These are phyloP conservation scores for Westerdykella ornata DNA, from an alignment of 2,329 filamentous ascomycete genomes.

Conservation along the genomic window DNA sequence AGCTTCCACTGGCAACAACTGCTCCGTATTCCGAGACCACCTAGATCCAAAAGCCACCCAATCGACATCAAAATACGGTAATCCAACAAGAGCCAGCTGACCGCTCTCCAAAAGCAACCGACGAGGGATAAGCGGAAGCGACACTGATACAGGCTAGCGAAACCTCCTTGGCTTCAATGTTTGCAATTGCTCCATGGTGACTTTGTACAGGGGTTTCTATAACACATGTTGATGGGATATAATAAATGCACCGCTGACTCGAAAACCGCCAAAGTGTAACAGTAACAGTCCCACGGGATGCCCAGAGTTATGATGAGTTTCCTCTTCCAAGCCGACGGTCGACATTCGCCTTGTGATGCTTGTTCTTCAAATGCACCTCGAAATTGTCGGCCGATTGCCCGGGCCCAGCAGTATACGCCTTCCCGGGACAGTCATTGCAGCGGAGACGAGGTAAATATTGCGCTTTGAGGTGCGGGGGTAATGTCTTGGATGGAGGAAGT, in stretches of 20 bases:
- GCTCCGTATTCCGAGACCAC: too few relatives aligned
- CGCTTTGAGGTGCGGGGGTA: constrained; percentile 61
- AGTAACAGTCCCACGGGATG: too few relatives aligned
- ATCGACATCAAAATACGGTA: too few relatives aligned
- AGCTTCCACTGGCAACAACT: too few relatives aligned
- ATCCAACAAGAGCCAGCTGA: too few relatives aligned
- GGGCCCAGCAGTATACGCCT: constrained; percentile 86
- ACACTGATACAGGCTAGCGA: too few relatives aligned
- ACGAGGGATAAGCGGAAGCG: too few relatives aligned
- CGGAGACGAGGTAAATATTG: constrained; percentile 84
- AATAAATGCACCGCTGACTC: constrained; percentile 1
- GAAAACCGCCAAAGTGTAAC: neutral
- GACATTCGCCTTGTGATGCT: constrained; percentile 52
- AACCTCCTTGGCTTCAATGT: too few relatives aligned
- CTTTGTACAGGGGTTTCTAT: too few relatives aligned
- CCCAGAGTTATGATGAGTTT: constrained; percentile 2
- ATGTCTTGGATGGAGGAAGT: constrained; percentile 42
- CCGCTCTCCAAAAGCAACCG: too few relatives aligned
- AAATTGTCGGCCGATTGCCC: constrained; percentile 84
- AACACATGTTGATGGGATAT: neutral
- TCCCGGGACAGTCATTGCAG: constrained; percentile 87
- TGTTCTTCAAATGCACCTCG: constrained; percentile 84
- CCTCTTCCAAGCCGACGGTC: constrained; percentile 25
- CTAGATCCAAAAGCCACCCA: too few relatives aligned
- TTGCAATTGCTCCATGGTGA: too few relatives aligned